A percentile compares a stretch with the other conserved stretches of the same genome.
phyloP scores from a whole-genome alignment of 164 flowering plant genomes.

The Liquidambar formosana region DNA sequence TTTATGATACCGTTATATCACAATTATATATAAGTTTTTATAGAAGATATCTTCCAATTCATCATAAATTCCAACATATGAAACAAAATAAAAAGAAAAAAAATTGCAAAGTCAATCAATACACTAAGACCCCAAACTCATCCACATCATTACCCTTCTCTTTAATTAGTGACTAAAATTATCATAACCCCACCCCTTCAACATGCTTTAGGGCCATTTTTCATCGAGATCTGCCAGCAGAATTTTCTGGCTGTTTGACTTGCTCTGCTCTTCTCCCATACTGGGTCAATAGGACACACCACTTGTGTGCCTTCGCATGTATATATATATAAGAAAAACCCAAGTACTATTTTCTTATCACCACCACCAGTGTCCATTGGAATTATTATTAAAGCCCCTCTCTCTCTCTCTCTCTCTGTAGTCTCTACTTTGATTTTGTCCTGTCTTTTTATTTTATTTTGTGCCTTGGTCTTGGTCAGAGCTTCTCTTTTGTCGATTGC shows the following conservation, averaged over 20 bases:
- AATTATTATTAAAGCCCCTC: neutral
- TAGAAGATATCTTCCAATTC: neutral
- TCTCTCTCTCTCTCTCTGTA: neutral
- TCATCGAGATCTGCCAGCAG: neutral
- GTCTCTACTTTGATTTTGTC: neutral
- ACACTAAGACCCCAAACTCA: conserved; percentile 20
- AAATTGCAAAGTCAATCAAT: conserved; percentile 9
- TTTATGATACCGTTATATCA: no score
- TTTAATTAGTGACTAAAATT: neutral
- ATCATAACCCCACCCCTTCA: conserved; percentile 18
- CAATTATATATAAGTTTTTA: no score
- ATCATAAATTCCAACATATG: neutral
- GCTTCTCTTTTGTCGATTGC: conserved; percentile 1
- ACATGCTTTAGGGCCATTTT: conserved; percentile 19
- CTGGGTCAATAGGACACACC: neutral
- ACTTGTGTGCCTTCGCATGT: neutral
- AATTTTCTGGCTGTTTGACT: conserved; percentile 15
- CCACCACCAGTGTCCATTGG: neutral
- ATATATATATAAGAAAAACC: neutral
- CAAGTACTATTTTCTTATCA: neutral
- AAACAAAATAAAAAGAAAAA: neutral
- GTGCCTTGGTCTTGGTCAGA: no score
- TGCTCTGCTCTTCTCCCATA: neutral
- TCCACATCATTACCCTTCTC: neutral
- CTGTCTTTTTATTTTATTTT: no score